These are phyloP conservation scores for Rheum nobile DNA, from an alignment of 148 eudicot species.

Conservation along the genomic window DNA sequence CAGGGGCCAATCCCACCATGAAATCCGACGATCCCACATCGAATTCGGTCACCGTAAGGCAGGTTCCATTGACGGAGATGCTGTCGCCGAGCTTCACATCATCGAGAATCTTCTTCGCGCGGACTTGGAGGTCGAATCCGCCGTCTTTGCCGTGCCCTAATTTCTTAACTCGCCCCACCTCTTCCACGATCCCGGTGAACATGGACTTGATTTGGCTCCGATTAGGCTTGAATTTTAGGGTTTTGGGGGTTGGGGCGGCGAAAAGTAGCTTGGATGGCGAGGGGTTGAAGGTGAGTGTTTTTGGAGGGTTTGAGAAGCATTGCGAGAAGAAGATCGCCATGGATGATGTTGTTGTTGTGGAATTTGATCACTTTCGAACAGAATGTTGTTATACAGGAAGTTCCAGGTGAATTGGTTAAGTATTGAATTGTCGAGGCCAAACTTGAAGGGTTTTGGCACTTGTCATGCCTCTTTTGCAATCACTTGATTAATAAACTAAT, in stretches of 20 bases:
- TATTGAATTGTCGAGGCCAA: neutral
- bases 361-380: neutral
- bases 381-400: neutral
- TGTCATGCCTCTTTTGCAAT: neutral
- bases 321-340: neutral
- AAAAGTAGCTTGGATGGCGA: neutral
- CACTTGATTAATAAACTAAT: no score
- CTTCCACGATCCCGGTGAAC: slow-evolving; percentile 90
- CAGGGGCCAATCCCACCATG: slow-evolving; percentile 66
- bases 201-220: slow-evolving; percentile 25
- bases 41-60: slow-evolving; percentile 73
- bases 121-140: slow-evolving; percentile 55
- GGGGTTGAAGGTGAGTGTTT: neutral
- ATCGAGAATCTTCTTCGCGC: slow-evolving; percentile 58
- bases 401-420: neutral
- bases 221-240: slow-evolving; percentile 14
- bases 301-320: neutral
- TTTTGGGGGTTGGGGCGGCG: slow-evolving; percentile 15
- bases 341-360: neutral
- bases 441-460: neutral
- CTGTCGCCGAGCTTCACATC: slow-evolving; percentile 84
- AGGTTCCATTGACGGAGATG: slow-evolving; percentile 81
- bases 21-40: slow-evolving; percentile 39
- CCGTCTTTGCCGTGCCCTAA: slow-evolving; percentile 41
- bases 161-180: slow-evolving; percentile 52